These are phyloP conservation scores for Phytomonas sp. DNA, from an alignment of 208 protist species.

Conservation along the genomic window DNA sequence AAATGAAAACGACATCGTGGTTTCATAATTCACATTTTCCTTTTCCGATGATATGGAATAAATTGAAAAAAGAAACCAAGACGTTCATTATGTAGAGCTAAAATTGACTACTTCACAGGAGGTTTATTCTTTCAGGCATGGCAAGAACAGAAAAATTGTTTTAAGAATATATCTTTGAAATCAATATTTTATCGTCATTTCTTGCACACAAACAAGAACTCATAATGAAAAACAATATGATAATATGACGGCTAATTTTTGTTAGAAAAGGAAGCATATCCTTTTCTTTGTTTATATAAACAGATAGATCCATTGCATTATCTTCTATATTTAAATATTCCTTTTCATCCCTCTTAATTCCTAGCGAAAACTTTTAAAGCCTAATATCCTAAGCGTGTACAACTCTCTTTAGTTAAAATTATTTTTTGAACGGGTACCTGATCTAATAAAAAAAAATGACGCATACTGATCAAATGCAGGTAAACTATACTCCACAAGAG, in stretches of 20 bases:
- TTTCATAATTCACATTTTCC: not conserved
- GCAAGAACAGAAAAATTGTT: not conserved
- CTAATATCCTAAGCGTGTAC: not conserved
- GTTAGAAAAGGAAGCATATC: not conserved
- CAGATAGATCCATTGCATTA: not conserved
- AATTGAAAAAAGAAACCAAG: not conserved
- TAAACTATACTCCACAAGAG: constrained; percentile 47
- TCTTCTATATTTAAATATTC: constrained; percentile 1
- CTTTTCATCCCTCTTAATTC: not conserved
- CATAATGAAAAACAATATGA: not conserved
- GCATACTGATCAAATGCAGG: constrained; percentile 25
- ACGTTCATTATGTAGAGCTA: not conserved
- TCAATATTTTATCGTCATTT: not conserved
- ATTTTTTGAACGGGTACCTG: constrained; percentile 3
- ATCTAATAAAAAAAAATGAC: constrained; percentile 3
- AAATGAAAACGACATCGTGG: not conserved
- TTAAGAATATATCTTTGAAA: not conserved
- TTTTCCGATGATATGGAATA: not conserved
- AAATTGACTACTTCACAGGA: not conserved
- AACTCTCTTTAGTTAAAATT: not conserved
- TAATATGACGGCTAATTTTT: not conserved
- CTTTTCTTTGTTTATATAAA: not conserved
- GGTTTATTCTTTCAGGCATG: not conserved
- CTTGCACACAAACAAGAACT: not conserved
- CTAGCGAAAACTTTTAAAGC: constrained; percentile 2